Evolutionary conservation across 2,329 filamentous ascomycete genomes (phyloP).

Genomic region (Nothophoma quercina): DNA sequence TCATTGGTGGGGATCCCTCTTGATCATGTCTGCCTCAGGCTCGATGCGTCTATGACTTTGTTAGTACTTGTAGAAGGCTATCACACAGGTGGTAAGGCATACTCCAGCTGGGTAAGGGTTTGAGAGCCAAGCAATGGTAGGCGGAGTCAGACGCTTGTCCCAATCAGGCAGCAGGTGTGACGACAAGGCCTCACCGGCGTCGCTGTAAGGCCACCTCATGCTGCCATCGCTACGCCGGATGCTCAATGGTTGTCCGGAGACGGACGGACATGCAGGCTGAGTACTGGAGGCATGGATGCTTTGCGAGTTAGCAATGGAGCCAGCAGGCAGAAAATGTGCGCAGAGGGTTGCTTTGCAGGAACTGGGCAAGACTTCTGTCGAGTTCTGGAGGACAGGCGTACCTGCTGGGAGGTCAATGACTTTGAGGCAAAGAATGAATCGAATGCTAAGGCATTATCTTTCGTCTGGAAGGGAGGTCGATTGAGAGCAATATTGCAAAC

Average conservation of each 20-base stretch:
- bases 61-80: background rate
- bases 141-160: background rate
- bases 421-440: background rate
- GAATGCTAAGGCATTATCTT: too few relatives aligned
- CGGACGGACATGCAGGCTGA: background rate
- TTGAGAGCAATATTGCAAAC: background rate
- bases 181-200: constrained; percentile 7
- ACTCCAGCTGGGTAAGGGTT: background rate
- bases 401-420: background rate
- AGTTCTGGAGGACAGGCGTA: constrained; percentile 6
- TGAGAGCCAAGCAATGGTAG: background rate
- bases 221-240: background rate
- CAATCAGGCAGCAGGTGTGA: background rate
- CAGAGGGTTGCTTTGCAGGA: background rate
- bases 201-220: background rate
- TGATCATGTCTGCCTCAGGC: background rate
- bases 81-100: constrained; percentile 5
- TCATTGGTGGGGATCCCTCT: constrained; percentile 1
- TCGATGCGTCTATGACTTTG: background rate
- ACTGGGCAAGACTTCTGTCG: background rate
- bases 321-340: background rate
- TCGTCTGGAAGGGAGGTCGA: too few relatives aligned
- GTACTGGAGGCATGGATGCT: background rate
- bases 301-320: background rate
- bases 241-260: background rate